Percentiles rank a stretch among this genome's conserved stretches.
Conservation (phyloP, 768 basidiomycete genomes). For the Amanita thiersii region DNA sequence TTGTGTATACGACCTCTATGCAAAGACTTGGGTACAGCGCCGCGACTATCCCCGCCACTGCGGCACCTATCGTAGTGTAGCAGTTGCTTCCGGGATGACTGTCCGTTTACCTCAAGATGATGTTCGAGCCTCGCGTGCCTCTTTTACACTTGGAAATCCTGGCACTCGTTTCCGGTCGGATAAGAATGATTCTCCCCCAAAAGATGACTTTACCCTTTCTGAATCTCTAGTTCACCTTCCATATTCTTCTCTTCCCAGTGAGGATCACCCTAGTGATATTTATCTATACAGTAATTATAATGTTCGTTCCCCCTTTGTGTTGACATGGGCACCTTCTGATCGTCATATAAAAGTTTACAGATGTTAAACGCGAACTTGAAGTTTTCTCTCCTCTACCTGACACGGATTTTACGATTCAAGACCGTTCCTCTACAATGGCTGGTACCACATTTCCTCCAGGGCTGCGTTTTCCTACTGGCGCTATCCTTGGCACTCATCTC, state of each 20-base stretch:
- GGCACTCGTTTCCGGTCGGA: constrained; percentile 52
- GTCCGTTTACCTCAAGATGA: constrained; percentile 70
- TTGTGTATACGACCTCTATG: constrained; percentile 76
- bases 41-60: constrained; percentile 87
- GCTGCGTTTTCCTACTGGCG: constrained; percentile 92
- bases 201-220: constrained; percentile 45
- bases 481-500: constrained; percentile 83
- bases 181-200: constrained; percentile 22
- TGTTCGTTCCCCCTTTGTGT: constrained; percentile 33
- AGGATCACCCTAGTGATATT: constrained; percentile 78
- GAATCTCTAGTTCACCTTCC: constrained; percentile 64
- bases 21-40: constrained; percentile 69
- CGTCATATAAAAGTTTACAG: constrained; percentile 59
- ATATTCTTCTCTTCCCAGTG: constrained; percentile 64
- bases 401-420: constrained; percentile 68
- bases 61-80: constrained; percentile 92
- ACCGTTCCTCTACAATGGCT: constrained; percentile 75
- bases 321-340: constrained; percentile 6
- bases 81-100: constrained; percentile 61
- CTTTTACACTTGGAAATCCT: constrained; percentile 40
- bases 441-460: constrained; percentile 86
- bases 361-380: constrained; percentile 93
- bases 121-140: constrained; percentile 27
- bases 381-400: constrained; percentile 78
- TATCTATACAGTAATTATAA: constrained; percentile 96